phyloP scores from a whole-genome alignment of 2,329 filamentous ascomycete genomes.

The Hypoxylon sp. region DNA sequence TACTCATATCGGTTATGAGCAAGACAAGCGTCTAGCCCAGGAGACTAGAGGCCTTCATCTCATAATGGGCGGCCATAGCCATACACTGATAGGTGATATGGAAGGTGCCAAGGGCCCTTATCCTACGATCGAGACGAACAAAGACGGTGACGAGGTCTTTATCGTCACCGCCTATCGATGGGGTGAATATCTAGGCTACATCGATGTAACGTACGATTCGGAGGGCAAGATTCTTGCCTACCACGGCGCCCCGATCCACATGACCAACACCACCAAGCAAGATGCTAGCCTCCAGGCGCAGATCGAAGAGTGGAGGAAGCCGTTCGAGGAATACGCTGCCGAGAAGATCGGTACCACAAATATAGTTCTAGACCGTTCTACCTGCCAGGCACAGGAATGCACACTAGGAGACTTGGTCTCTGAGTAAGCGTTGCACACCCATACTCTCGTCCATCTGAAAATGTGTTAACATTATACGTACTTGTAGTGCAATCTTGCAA shows the following conservation, averaged over 20 bases:
- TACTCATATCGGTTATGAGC: slow-evolving; percentile 77
- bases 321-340: slow-evolving; percentile 72
- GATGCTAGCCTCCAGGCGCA: slow-evolving; percentile 71
- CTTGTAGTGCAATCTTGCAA: slow-evolving; percentile 69
- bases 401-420: slow-evolving; percentile 69
- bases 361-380: slow-evolving; percentile 71
- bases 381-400: slow-evolving; percentile 72
- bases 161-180: slow-evolving; percentile 77
- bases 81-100: slow-evolving; percentile 71
- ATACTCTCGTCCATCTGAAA: slow-evolving; percentile 38
- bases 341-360: slow-evolving; percentile 70
- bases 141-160: slow-evolving; percentile 76
- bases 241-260: slow-evolving; percentile 74
- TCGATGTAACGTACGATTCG: slow-evolving; percentile 74
- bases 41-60: slow-evolving; percentile 75
- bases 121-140: slow-evolving; percentile 74
- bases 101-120: slow-evolving; percentile 71
- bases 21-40: slow-evolving; percentile 72
- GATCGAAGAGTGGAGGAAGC: slow-evolving; percentile 70
- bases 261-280: slow-evolving; percentile 72
- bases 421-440: slow-evolving; percentile 57
- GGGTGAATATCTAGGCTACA: slow-evolving; percentile 78
- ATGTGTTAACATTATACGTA: slow-evolving; percentile 34
- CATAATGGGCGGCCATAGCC: slow-evolving; percentile 66
- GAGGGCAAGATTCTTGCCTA: slow-evolving; percentile 74